Evolutionary conservation across 139 green algal genomes (phyloP).

Genomic region (Chlorella sp.): DNA sequence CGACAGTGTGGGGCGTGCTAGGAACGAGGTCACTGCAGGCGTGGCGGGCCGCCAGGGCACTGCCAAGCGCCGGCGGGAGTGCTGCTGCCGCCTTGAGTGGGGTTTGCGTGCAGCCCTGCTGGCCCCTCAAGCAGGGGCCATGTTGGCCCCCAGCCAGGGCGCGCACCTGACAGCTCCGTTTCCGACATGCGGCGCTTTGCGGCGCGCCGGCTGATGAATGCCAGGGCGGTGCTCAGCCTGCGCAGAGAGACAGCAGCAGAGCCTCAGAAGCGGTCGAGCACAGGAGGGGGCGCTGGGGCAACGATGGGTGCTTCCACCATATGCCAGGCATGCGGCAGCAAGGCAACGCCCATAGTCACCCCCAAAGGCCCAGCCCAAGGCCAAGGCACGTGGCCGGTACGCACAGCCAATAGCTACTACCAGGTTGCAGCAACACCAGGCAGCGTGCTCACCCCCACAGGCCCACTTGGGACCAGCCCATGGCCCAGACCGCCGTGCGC

Average conservation of each 20-base stretch:
- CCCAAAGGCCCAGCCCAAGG: too few relatives aligned
- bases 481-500: slow-evolving; percentile 19
- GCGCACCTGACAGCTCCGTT: neutral
- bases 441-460: slow-evolving; percentile 19
- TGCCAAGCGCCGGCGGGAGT: neutral
- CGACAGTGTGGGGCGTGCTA: neutral
- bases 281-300: neutral
- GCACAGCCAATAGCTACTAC: neutral
- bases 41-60: neutral
- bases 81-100: neutral
- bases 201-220: neutral
- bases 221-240: neutral
- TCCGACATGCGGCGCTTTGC: neutral
- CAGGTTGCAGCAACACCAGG: neutral
- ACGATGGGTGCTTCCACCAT: neutral
- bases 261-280: neutral
- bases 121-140: neutral
- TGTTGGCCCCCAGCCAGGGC: neutral
- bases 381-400: neutral
- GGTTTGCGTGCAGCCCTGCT: neutral
- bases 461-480: slow-evolving; percentile 8
- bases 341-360: too few relatives aligned
- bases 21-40: neutral
- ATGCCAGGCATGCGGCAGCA: too few relatives aligned
- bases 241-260: neutral